Evolutionary conservation across 2,329 filamentous ascomycete species (phyloP).

Genomic region (Aspergillus novofumigatus): DNA sequence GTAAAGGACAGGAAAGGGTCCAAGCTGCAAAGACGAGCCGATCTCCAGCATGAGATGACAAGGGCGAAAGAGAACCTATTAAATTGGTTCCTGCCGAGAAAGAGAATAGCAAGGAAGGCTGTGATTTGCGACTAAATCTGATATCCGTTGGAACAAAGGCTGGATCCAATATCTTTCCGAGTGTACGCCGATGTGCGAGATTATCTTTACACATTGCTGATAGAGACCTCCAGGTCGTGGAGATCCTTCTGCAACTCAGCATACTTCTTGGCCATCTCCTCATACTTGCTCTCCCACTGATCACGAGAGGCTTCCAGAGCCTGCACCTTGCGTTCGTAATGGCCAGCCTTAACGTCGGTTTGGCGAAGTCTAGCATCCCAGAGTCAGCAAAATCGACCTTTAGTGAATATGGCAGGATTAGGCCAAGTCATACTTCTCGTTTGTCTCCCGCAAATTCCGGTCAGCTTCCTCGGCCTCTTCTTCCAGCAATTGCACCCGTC

Average conservation of each 20-base stretch:
- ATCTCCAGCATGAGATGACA: slow-evolving; percentile 11
- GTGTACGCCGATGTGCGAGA: slow-evolving; percentile 29
- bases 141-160: slow-evolving; percentile 21
- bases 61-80: slow-evolving; percentile 13
- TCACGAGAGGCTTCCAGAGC: slow-evolving; percentile 88
- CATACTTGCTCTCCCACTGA: slow-evolving; percentile 96
- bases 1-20: slow-evolving; percentile 13
- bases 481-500: slow-evolving; percentile 92
- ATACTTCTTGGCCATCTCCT: slow-evolving; percentile 95
- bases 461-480: slow-evolving; percentile 97
- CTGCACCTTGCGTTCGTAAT: slow-evolving; percentile 99
- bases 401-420: not conserved
- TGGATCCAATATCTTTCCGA: slow-evolving; percentile 27
- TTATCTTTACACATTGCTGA: slow-evolving; percentile 77
- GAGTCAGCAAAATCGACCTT: slow-evolving; percentile 13
- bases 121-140: slow-evolving; percentile 25
- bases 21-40: slow-evolving; percentile 11
- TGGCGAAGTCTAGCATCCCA: slow-evolving; percentile 74
- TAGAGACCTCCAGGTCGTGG: slow-evolving; percentile 83
- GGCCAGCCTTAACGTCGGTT: slow-evolving; percentile 97
- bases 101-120: slow-evolving; percentile 22
- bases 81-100: slow-evolving; percentile 14
- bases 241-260: slow-evolving; percentile 78
- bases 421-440: slow-evolving; percentile 78
- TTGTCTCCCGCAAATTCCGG: slow-evolving; percentile 92